These are phyloP conservation scores for Capsicum baccatum DNA, from an alignment of 257 asterid species.

Conservation along the genomic window DNA sequence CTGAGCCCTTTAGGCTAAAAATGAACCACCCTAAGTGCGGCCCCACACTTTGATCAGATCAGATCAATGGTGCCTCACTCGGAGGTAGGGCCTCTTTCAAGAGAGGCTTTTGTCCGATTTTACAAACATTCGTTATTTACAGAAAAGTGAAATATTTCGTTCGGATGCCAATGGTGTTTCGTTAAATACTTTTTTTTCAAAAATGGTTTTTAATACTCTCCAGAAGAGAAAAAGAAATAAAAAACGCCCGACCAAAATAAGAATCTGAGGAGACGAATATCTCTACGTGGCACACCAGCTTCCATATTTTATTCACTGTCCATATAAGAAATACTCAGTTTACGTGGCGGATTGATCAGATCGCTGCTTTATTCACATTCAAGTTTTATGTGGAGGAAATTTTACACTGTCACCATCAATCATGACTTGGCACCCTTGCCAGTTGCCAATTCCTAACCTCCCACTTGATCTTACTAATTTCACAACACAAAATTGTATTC, in stretches of 20 bases:
- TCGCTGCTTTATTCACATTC: neutral
- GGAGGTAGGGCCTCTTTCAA: too few relatives aligned
- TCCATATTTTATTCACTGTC: neutral
- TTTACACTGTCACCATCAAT: neutral
- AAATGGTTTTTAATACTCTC: too few relatives aligned
- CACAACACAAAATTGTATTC: neutral
- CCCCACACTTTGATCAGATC: too few relatives aligned
- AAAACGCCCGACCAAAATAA: neutral
- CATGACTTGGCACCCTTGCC: neutral
- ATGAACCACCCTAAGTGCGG: too few relatives aligned
- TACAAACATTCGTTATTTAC: too few relatives aligned
- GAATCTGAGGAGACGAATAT: neutral
- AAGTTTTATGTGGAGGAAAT: neutral
- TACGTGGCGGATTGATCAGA: neutral
- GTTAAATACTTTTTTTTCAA: too few relatives aligned
- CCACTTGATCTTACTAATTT: neutral
- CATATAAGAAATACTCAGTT: neutral
- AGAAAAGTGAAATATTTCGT: too few relatives aligned
- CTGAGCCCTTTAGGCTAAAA: too few relatives aligned
- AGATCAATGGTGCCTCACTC: too few relatives aligned
- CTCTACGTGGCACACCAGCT: conserved; percentile 3
- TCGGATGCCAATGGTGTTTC: too few relatives aligned
- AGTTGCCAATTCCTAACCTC: neutral
- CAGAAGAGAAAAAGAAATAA: neutral
- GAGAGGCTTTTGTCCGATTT: too few relatives aligned